Evolutionary conservation across 2,329 filamentous ascomycete genomes (phyloP), one percentile per base, ranked within the genome.

Genomic region (Penicillium sp.): DNA sequence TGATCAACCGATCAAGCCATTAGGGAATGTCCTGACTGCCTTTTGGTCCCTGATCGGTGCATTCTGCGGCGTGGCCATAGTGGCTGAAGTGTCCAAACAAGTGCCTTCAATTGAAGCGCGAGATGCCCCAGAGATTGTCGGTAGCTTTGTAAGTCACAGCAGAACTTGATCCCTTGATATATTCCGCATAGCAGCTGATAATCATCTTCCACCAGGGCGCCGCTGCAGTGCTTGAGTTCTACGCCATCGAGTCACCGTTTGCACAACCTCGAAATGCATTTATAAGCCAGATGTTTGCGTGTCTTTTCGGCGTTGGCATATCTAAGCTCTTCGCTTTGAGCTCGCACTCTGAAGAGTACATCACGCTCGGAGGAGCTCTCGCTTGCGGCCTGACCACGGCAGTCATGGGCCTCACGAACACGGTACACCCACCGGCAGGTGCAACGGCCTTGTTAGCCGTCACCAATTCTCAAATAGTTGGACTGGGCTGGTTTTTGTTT

Each of bases 141-240:
- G 80, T 47, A 88, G 85, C 69, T 88, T 89, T 69, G 86, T 88
- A 76, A 65, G 83, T 81, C 2, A 16, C 6, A 38, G 12, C 3
- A 2, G 8, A 16, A 21, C 1, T 10, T 12, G 13, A 21, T 41
- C 4, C 3, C 28, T 4, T 33, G 12, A 5, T n/a, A 5, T n/a
- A 29, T 9, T 10, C 7, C 8, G 12, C 7, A 13, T 16, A 34
- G 2, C 28, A 33, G 36, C 28, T 57, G 47, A 55, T 42, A 21
- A 6, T 9, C 7, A 7, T 15, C 21, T 28, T 24, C 39, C 13
- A 8, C 45, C 36, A 88, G 85, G 88, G 88, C 47, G 88, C 88
- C 4, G 84, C 86, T 2, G 87, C 88, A 13, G 86, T 91, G n/a
- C 80, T 91, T 34, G 82, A 88, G 63, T 91, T 88, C 70, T 85